A percentile compares a stretch with the other conserved stretches of the same genome.
Evolutionary conservation across 1,139 yeast species (phyloP).

Genomic region (Nakaseomyces kungkrabaensis): DNA sequence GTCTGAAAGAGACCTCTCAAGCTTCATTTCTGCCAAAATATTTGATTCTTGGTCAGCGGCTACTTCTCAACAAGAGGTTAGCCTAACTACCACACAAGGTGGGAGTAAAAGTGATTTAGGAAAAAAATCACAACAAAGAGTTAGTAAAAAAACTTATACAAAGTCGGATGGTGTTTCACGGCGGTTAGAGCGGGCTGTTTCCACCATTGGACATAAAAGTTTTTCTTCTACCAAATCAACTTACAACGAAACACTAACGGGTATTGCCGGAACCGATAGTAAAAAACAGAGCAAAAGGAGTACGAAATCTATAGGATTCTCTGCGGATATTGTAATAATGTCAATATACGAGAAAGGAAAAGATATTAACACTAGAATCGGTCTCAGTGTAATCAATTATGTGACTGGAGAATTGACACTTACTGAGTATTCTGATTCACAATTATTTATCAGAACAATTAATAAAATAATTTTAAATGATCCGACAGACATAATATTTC

Average conservation of each 20-base stretch:
- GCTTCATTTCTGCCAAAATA: slow-evolving; percentile 6
- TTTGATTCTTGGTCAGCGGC: slow-evolving; percentile 4
- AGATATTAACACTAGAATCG: slow-evolving; percentile 29
- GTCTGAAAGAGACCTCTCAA: slow-evolving; percentile 4
- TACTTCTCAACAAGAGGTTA: background rate
- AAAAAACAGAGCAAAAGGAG: background rate
- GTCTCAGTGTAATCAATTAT: slow-evolving; percentile 32
- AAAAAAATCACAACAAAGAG: background rate
- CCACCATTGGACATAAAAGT: too few relatives aligned
- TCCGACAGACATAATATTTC: slow-evolving; percentile 34
- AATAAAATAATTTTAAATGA: slow-evolving; percentile 34
- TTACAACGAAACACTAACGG: too few relatives aligned
- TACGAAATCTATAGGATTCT: background rate
- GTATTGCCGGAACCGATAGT: background rate
- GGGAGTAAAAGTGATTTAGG: background rate
- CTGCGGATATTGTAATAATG: slow-evolving; percentile 23
- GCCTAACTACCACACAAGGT: background rate
- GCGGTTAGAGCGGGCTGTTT: too few relatives aligned
- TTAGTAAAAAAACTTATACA: background rate
- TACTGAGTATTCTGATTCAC: slow-evolving; percentile 35
- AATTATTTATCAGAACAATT: slow-evolving; percentile 37
- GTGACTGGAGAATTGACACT: slow-evolving; percentile 32
- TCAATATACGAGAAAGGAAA: slow-evolving; percentile 30
- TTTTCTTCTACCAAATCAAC: too few relatives aligned
- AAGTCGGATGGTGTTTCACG: too few relatives aligned